Conservation (phyloP, 140 eudicot genomes). For the Stevia rebaudiana region DNA sequence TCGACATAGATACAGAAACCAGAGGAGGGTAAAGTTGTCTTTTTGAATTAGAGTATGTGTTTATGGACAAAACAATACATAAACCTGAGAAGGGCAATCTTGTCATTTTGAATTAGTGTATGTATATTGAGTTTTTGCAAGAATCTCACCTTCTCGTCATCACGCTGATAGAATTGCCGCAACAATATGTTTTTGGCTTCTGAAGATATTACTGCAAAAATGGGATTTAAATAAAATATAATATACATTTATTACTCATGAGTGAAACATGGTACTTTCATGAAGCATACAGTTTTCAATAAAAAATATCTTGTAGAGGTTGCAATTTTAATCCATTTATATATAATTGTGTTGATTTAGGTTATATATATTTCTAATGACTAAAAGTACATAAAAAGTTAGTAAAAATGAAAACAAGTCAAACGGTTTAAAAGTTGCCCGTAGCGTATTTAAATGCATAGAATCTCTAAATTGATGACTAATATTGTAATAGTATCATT, state of each 20-base stretch:
- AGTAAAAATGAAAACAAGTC: neutral
- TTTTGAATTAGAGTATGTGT: neutral
- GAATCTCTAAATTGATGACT: neutral
- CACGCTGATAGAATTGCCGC: conserved; percentile 70
- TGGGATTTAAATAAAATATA: neutral
- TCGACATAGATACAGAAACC: neutral
- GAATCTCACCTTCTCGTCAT: conserved; percentile 69
- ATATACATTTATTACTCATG: neutral
- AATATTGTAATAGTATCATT: neutral
- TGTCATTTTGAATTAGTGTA: conserved; percentile 1
- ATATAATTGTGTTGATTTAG: neutral
- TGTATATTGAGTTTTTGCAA: neutral
- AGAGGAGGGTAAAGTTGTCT: neutral
- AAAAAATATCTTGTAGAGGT: neutral
- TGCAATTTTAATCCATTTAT: neutral
- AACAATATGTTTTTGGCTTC: conserved; percentile 66
- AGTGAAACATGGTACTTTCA: neutral
- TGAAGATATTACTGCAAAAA: conserved; percentile 57
- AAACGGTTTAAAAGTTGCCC: neutral
- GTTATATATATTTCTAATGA: neutral
- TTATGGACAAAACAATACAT: neutral
- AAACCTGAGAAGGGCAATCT: neutral
- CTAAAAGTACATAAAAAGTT: neutral
- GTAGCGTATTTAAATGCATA: neutral
- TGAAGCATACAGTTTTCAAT: neutral